Conservation (phyloP, 1,284 basidiomycete genomes). For the Ceratobasidium sp. region DNA sequence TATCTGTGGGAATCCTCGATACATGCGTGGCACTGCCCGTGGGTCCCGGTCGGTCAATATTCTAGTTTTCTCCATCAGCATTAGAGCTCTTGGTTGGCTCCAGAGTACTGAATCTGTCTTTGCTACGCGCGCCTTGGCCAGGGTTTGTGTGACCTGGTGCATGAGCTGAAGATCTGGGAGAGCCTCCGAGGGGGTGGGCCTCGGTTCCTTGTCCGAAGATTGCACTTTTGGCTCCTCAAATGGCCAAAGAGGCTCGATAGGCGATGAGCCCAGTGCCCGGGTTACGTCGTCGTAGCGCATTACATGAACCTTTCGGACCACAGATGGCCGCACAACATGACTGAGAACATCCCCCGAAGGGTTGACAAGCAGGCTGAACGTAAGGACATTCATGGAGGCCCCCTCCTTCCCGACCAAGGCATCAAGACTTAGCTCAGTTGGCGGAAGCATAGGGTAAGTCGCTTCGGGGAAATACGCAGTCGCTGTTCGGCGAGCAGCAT, state of each 20-base stretch:
- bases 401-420: constrained; percentile 50
- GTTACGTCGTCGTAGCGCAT: constrained; percentile 77
- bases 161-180: constrained; percentile 55
- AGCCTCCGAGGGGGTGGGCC: constrained; percentile 42
- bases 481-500: constrained; percentile 60
- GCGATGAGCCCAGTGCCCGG: constrained; percentile 55
- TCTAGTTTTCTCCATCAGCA: constrained; percentile 15
- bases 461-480: constrained; percentile 71
- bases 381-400: constrained; percentile 65
- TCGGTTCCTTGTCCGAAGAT: constrained; percentile 4
- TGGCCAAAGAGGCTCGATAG: constrained; percentile 44
- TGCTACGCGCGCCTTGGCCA: constrained; percentile 44
- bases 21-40: constrained; percentile 54
- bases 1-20: constrained; percentile 64
- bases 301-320: constrained; percentile 71
- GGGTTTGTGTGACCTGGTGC: constrained; percentile 48
- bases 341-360: constrained; percentile 70
- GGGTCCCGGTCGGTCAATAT: constrained; percentile 43
- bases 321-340: constrained; percentile 69
- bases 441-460: constrained; percentile 73
- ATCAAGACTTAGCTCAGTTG: constrained; percentile 62
- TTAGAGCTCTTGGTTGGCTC: constrained; percentile 20
- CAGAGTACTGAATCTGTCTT: constrained; percentile 23
- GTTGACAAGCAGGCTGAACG: constrained; percentile 81
- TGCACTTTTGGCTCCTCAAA: constrained; percentile 45